Evolutionary conservation across 2,329 filamentous ascomycete species (phyloP).

Genomic region (Diplodia seriata): DNA sequence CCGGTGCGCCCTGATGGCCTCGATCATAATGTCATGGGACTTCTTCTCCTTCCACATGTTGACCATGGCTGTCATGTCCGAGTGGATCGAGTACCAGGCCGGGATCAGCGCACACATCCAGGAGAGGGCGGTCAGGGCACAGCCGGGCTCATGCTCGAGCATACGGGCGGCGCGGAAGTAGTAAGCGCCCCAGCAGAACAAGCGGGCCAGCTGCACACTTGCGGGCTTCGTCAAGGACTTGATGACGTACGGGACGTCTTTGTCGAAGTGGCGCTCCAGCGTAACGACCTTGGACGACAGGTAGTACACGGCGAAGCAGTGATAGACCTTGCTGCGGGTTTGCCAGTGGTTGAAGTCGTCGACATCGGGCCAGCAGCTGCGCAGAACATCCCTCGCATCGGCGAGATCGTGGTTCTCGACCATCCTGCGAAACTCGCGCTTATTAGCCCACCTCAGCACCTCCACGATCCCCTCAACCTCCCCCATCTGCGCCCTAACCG

Average conservation of each 20-base stretch:
- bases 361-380: background rate
- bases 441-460: background rate
- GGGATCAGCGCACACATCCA: background rate
- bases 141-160: background rate
- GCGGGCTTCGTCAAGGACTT: background rate
- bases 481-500: background rate
- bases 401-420: background rate
- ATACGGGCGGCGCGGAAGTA: background rate
- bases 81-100: background rate
- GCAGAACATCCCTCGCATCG: background rate
- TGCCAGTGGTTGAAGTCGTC: rapidly evolving
- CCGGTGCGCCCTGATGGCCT: no score
- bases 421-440: no score
- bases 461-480: rapidly evolving
- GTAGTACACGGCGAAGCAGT: background rate
- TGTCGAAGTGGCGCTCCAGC: background rate
- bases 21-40: no score
- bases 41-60: background rate
- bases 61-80: no score
- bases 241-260: rapidly evolving
- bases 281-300: background rate
- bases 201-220: background rate
- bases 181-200: background rate
- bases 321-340: background rate
- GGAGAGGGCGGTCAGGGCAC: background rate